Conservation (phyloP, 108 stramenopile genomes). For the Conticribra guillardii region DNA sequence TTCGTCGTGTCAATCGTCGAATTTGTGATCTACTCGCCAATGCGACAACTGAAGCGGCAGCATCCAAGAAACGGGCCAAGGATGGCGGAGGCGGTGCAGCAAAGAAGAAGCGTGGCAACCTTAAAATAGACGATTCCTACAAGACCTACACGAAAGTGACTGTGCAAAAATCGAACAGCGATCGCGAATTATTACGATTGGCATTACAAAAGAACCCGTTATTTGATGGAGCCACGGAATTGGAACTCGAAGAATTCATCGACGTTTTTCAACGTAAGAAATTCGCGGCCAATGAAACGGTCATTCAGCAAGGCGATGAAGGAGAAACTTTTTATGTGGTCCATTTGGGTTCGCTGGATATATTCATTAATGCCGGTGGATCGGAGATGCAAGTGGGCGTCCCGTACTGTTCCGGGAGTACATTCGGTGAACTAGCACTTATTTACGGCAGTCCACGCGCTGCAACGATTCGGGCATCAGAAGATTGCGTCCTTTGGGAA, state of each 20-base stretch:
- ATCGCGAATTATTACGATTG: neutral
- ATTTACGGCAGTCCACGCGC: constrained; percentile 71
- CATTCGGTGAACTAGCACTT: constrained; percentile 81
- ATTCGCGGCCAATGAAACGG: constrained; percentile 9
- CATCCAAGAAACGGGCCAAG: too few relatives aligned
- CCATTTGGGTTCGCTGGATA: constrained; percentile 47
- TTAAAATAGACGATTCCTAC: constrained; percentile 14
- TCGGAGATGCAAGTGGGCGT: constrained; percentile 45
- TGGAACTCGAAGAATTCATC: constrained; percentile 16
- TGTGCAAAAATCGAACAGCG: constrained; percentile 9
- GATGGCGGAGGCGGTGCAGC: neutral
- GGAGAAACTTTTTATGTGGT: constrained; percentile 52
- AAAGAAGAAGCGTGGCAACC: constrained; percentile 16
- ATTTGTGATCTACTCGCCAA: constrained; percentile 26
- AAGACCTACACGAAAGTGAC: constrained; percentile 12
- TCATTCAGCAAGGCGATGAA: constrained; percentile 32
- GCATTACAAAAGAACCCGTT: constrained; percentile 11
- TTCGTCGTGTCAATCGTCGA: constrained; percentile 28
- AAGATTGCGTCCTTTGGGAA: constrained; percentile 40
- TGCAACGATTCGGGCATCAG: constrained; percentile 56
- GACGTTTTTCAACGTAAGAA: constrained; percentile 16
- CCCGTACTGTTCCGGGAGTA: constrained; percentile 27
- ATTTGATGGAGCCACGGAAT: constrained; percentile 5
- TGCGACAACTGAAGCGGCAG: neutral
- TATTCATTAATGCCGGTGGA: constrained; percentile 34